phyloP scores from a whole-genome alignment of 257 asterid genomes.

The Echites panduratus region DNA sequence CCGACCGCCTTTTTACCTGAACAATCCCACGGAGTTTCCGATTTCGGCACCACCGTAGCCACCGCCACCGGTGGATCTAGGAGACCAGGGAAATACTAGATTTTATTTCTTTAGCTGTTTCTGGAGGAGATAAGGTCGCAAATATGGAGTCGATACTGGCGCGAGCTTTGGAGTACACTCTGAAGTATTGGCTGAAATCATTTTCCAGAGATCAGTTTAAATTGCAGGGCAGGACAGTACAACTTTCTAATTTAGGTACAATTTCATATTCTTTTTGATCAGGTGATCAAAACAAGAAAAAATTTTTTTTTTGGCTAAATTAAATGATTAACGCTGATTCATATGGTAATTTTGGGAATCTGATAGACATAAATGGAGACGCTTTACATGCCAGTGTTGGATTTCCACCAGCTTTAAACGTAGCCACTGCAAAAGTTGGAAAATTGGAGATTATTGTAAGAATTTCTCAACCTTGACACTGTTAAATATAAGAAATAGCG shows the following conservation, averaged over 20 bases:
- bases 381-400: conserved; percentile 97
- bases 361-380: conserved; percentile 82
- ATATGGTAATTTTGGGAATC: conserved; percentile 8
- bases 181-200: conserved; percentile 93
- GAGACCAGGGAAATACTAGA: background rate
- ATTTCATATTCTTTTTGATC: background rate
- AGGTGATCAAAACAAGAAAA: background rate
- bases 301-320: conserved; percentile 10
- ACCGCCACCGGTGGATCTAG: conserved; percentile 3
- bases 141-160: conserved; percentile 86
- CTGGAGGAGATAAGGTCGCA: conserved; percentile 11
- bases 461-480: background rate
- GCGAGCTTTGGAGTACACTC: conserved; percentile 87
- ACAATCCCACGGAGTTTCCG: conserved; percentile 17
- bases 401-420: conserved; percentile 89
- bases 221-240: conserved; percentile 83
- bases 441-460: conserved; percentile 91
- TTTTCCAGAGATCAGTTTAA: conserved; percentile 95
- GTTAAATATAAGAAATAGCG: background rate
- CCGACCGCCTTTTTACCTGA: conserved; percentile 19
- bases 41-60: conserved; percentile 15
- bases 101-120: conserved; percentile 8
- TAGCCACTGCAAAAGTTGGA: conserved; percentile 82
- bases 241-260: conserved; percentile 82
- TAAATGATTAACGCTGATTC: background rate